Conservation (phyloP, 352 stramenopile genomes). For the Pythium utonaiense region DNA sequence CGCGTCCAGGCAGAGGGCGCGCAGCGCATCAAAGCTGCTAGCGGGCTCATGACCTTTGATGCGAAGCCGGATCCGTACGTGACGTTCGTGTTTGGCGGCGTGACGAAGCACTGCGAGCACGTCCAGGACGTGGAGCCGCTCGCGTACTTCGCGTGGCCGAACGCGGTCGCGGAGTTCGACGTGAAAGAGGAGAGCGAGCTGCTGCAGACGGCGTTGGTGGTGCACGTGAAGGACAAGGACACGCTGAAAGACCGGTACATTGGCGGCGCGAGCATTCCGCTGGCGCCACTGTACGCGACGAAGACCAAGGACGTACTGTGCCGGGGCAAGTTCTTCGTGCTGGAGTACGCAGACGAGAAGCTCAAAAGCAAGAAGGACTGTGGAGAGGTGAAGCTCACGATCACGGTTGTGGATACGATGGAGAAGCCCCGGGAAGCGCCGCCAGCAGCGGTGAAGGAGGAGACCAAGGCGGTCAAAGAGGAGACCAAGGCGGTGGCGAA, state of each 20-base stretch:
- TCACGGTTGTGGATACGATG: conserved; percentile 32
- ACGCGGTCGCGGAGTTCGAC: conserved; percentile 38
- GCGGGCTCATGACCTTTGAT: conserved; percentile 32
- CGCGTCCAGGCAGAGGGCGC: conserved; percentile 37
- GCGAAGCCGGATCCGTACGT: conserved; percentile 46
- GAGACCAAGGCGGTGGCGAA: neutral
- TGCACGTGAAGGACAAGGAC: conserved; percentile 52
- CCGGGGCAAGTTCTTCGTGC: conserved; percentile 26
- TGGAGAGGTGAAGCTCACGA: conserved; percentile 42
- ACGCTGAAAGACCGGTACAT: conserved; percentile 48
- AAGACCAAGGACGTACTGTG: conserved; percentile 24
- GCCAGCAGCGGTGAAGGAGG: neutral
- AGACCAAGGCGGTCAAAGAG: neutral
- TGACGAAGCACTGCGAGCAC: conserved; percentile 27
- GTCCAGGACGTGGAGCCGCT: conserved; percentile 41
- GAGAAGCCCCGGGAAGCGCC: conserved; percentile 4
- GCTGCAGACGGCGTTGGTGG: conserved; percentile 15
- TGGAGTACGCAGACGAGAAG: conserved; percentile 44
- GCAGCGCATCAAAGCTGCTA: conserved; percentile 27
- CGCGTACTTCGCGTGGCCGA: conserved; percentile 41
- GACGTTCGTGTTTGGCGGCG: conserved; percentile 31
- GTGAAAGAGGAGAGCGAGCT: conserved; percentile 18
- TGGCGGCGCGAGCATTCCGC: conserved; percentile 33
- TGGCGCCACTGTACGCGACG: conserved; percentile 20
- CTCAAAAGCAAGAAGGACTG: conserved; percentile 36